These are phyloP conservation scores for Tuber melanosporum DNA, from an alignment of 495 filamentous ascomycete species.

Conservation along the genomic window DNA sequence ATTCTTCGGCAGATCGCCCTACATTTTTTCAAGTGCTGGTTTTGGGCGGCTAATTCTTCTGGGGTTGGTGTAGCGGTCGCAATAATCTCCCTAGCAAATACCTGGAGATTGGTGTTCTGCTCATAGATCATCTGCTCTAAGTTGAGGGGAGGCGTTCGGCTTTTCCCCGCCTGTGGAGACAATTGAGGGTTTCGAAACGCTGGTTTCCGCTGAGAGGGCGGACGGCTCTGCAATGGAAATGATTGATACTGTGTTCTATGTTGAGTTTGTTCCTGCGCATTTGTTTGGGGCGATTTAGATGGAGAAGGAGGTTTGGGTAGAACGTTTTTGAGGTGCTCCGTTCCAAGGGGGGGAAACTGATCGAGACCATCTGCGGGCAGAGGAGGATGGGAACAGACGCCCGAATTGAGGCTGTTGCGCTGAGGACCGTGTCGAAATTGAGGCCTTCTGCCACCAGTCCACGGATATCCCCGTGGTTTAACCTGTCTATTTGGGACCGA, in stretches of 20 bases:
- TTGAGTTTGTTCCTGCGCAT: constrained; percentile 19
- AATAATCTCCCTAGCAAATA: constrained; percentile 32
- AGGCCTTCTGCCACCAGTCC: background rate
- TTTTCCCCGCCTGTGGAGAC: background rate
- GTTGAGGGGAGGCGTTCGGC: background rate
- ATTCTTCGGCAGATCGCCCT: constrained; percentile 32
- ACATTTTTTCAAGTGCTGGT: constrained; percentile 30
- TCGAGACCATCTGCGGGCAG: constrained; percentile 13
- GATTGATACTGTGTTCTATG: constrained; percentile 30
- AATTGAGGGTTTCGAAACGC: background rate
- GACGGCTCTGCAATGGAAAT: constrained; percentile 17
- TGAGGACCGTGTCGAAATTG: background rate
- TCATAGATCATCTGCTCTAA: constrained; percentile 27
- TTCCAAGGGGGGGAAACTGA: constrained; percentile 37
- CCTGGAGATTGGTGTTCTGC: constrained; percentile 25
- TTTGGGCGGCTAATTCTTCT: constrained; percentile 23
- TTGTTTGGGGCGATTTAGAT: constrained; percentile 8
- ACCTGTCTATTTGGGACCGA: background rate
- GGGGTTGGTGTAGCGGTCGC: constrained; percentile 23
- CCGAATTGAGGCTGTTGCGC: constrained; percentile 1
- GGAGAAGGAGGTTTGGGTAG: constrained; percentile 12
- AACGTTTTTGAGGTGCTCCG: constrained; percentile 16
- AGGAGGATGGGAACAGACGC: constrained; percentile 6
- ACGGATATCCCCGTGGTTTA: background rate
- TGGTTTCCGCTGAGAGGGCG: background rate